Evolutionary conservation across 176 grass and related monocot genomes (phyloP).

Genomic region (Zea luxurians): DNA sequence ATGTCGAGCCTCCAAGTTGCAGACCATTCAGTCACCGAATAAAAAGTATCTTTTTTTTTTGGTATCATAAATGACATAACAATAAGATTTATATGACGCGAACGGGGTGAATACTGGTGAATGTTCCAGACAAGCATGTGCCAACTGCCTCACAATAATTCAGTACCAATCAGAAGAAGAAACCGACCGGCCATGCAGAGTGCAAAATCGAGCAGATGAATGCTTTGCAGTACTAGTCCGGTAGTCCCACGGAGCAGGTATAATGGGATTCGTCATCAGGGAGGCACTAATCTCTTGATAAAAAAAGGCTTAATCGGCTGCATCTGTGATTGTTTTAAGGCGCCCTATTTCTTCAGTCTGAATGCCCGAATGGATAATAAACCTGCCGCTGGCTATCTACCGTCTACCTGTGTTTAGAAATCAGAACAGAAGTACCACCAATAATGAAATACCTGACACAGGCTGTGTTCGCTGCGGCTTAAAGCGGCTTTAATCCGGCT

Average conservation of each 20-base stretch:
- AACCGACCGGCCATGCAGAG: not conserved
- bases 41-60: not conserved
- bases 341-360: not conserved
- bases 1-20: conserved; percentile 33
- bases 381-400: not conserved
- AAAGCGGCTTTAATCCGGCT: too few relatives aligned
- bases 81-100: not conserved
- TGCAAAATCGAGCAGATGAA: conserved; percentile 17
- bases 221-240: not conserved
- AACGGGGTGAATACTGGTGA: not conserved
- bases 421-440: not conserved
- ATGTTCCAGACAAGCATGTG: conserved; percentile 11
- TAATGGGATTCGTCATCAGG: not conserved
- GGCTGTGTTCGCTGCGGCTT: too few relatives aligned
- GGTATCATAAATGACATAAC: not conserved
- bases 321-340: not conserved
- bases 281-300: not conserved
- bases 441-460: conserved; percentile 21
- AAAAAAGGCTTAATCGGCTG: not conserved
- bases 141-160: conserved; percentile 25
- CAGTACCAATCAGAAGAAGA: conserved; percentile 8
- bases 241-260: not conserved
- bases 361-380: conserved; percentile 3
- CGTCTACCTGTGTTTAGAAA: not conserved
- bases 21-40: not conserved